A percentile compares a stretch with the other conserved stretches of the same genome.
phyloP scores from a whole-genome alignment of 2,329 filamentous ascomycete species.

The Blumeriella jaapii region DNA sequence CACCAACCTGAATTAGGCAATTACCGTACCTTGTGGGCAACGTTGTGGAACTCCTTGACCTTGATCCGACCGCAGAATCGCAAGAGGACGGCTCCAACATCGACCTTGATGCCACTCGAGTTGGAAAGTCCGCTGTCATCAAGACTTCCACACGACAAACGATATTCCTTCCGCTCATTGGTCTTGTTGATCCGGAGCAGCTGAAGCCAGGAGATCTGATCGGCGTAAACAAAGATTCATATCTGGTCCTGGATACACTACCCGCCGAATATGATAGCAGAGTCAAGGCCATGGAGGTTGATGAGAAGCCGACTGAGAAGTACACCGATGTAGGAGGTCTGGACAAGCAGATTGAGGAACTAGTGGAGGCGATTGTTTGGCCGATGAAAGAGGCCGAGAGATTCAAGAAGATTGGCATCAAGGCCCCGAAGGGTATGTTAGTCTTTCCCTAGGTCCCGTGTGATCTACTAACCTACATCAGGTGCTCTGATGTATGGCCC shows the following conservation, averaged over 20 bases:
- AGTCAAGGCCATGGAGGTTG: slow-evolving; percentile 99
- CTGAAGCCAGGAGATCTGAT: slow-evolving; percentile 94
- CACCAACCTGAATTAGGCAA: slow-evolving; percentile 49
- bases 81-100: slow-evolving; percentile 98
- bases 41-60: slow-evolving; percentile 91
- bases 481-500: slow-evolving; percentile 97
- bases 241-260: slow-evolving; percentile 90
- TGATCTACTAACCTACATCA: slow-evolving; percentile 29
- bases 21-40: slow-evolving; percentile 97
- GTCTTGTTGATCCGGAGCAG: slow-evolving; percentile 88
- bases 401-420: slow-evolving; percentile 99
- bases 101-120: slow-evolving; percentile 88
- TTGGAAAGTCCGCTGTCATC: slow-evolving; percentile 97
- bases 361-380: slow-evolving; percentile 97
- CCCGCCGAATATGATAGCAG: slow-evolving; percentile 97
- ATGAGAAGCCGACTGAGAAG: slow-evolving; percentile 98
- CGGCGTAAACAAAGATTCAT: slow-evolving; percentile 98
- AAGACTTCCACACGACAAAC: slow-evolving; percentile 98
- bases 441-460: slow-evolving; percentile 13
- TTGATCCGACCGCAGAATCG: slow-evolving; percentile 91
- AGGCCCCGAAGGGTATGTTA: slow-evolving; percentile 83
- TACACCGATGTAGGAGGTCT: slow-evolving; percentile 96
- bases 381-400: slow-evolving; percentile 99
- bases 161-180: slow-evolving; percentile 95
- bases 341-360: slow-evolving; percentile 98